Evolutionary conservation across 371 early-diverging fungal genomes (phyloP), one percentile per base, ranked within the genome.

Genomic region (Phascolomyces articulosus): DNA sequence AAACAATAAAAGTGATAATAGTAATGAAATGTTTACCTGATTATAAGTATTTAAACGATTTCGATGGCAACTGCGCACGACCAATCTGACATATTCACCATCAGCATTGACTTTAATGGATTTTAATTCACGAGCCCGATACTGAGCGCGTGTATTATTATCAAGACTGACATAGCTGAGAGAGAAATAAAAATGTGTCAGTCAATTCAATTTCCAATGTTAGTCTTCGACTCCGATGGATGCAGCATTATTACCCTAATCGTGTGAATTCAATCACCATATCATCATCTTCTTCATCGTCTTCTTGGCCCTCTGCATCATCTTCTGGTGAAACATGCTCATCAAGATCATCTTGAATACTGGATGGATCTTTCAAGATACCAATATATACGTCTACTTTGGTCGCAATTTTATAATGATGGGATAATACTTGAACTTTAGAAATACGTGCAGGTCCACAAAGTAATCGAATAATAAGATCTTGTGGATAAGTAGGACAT

Each of bases 391-490:
- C 83, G 62, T 91, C 92, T 26, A 93, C 77, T 63, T 81, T 85
- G n/a, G 89, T 87, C 4, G 93, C 84, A 59, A 93, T 91, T 74
- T 91, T 93, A 80, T 86, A 93, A 68, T 93, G 93, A 71, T 93
- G 93, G 18, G 86, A 85, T 26, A 93, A 73, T 24, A 92, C 69
- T 67, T 93, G 90, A 41, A 93, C 79, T 75, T 91, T 90, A 27
- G 84, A 75, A 20, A 93, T 80, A 56, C 86, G 83, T 27, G 87
- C 85, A 38, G 76, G 69, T 10, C 90, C 91, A 53, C 84, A 75
- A 2, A 80, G 59, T 40, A 91, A 74, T 53, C 80, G 85, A 28
- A 93, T 69, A 54, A 90, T 85, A 8, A 93, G 69, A 55, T 82
- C 84, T 70, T 93, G 93, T 8, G 93, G 93, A 63, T 85, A 93